Percentiles rank a stretch among this genome's conserved stretches.
Conservation (phyloP, 108 stramenopile genomes). For the Fragilariopsis cylindrus region DNA sequence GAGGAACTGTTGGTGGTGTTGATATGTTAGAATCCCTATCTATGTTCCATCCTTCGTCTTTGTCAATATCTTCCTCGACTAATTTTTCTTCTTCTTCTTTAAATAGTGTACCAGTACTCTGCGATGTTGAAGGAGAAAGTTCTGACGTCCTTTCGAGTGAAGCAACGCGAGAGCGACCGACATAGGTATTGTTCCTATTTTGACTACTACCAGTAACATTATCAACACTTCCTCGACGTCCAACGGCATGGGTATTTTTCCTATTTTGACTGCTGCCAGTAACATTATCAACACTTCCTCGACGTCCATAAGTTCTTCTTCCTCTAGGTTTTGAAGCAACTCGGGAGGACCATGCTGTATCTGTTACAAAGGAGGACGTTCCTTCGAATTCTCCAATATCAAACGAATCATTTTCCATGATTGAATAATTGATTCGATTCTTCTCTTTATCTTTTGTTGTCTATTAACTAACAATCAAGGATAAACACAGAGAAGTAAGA, state of each 20-base stretch:
- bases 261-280: neutral
- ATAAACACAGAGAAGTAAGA: no score
- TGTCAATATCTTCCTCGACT: neutral
- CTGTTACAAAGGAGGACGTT: neutral
- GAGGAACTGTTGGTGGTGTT: slow-evolving; percentile 7
- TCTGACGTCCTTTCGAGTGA: neutral
- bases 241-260: neutral
- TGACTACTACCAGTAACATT: neutral
- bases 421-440: neutral
- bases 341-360: slow-evolving; percentile 31
- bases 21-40: neutral
- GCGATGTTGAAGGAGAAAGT: neutral
- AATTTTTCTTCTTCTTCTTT: neutral
- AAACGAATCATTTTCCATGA: slow-evolving; percentile 16
- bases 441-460: neutral
- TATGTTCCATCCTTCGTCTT: neutral
- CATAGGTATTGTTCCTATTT: neutral
- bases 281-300: no score
- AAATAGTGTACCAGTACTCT: neutral
- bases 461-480: neutral
- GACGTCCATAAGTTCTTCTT: slow-evolving; percentile 23
- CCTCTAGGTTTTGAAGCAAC: slow-evolving; percentile 22
- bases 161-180: neutral
- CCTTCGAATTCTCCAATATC: slow-evolving; percentile 21
- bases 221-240: neutral